Evolutionary conservation across 2,329 filamentous ascomycete species (phyloP).

Genomic region (Raffaelea albimanens): DNA sequence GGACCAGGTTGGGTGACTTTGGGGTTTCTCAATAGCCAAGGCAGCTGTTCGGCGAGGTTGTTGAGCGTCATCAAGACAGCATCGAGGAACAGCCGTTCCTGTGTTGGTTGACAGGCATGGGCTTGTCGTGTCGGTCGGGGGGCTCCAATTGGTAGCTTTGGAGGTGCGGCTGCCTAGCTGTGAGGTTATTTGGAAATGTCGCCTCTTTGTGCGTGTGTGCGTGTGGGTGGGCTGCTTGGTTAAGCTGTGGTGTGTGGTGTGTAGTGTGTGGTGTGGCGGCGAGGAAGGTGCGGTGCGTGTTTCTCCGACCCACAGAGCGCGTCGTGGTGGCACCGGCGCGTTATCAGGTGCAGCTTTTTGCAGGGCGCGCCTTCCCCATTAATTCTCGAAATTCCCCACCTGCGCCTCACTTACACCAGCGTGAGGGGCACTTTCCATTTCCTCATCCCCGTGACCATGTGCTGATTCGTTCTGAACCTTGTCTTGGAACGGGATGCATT

Average conservation of each 20-base stretch:
- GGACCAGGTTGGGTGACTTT: slow-evolving; percentile 18
- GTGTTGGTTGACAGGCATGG: slow-evolving; percentile 15
- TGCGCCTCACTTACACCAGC: too few relatives aligned
- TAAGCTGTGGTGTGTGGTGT: too few relatives aligned
- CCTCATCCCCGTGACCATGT: too few relatives aligned
- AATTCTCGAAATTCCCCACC: background rate
- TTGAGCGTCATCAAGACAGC: slow-evolving; percentile 52
- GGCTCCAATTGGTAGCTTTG: background rate
- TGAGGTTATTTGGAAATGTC: background rate
- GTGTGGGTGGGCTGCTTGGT: background rate
- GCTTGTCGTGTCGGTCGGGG: background rate
- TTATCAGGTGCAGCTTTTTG: slow-evolving; percentile 7
- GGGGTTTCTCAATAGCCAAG: slow-evolving; percentile 45
- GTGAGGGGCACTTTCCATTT: too few relatives aligned
- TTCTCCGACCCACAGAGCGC: slow-evolving; percentile 13
- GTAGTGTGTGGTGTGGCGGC: background rate
- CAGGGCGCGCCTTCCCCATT: background rate
- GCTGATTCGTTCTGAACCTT: too few relatives aligned
- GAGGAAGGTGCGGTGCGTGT: slow-evolving; percentile 8
- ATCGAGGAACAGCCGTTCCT: slow-evolving; percentile 24
- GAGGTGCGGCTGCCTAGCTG: background rate
- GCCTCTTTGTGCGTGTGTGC: background rate
- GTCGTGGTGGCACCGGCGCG: slow-evolving; percentile 8
- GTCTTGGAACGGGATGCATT: too few relatives aligned
- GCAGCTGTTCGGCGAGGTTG: slow-evolving; percentile 47